A percentile compares a stretch with the other conserved stretches of the same genome.
phyloP scores from a whole-genome alignment of 2,329 filamentous ascomycete species.

The Ceratocystis cubensis region DNA sequence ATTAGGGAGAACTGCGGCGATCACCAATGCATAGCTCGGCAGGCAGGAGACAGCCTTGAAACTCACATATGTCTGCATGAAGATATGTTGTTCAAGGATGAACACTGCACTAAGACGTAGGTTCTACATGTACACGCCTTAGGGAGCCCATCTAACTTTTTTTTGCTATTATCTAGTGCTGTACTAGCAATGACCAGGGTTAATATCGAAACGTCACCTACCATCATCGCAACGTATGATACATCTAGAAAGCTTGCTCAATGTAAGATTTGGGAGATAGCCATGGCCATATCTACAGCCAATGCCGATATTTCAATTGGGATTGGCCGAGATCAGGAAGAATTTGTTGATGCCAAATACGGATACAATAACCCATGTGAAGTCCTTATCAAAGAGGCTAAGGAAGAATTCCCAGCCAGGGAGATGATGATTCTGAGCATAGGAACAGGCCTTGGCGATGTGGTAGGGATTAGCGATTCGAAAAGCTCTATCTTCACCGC shows the following conservation, averaged over 20 bases:
- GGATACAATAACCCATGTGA: conserved; percentile 28
- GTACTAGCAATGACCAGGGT: not conserved
- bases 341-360: conserved; percentile 27
- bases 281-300: conserved; percentile 22
- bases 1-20: too few species aligned
- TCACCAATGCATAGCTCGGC: too few species aligned
- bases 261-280: conserved; percentile 27
- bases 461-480: conserved; percentile 22
- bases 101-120: too few species aligned
- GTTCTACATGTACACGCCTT: too few species aligned
- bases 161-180: not conserved
- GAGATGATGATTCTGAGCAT: conserved; percentile 24
- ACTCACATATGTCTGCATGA: too few species aligned
- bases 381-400: conserved; percentile 26
- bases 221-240: conserved; percentile 26
- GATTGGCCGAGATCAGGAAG: conserved; percentile 22
- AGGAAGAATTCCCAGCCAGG: conserved; percentile 23
- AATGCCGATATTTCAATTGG: too few species aligned
- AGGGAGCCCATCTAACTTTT: not conserved
- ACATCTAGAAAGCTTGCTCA: conserved; percentile 20
- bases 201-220: conserved; percentile 20
- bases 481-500: not conserved
- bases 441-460: conserved; percentile 25
- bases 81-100: too few species aligned
- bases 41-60: too few species aligned